Conservation (phyloP, 768 basidiomycete species). For the Pleurotus salmoneostramineus region DNA sequence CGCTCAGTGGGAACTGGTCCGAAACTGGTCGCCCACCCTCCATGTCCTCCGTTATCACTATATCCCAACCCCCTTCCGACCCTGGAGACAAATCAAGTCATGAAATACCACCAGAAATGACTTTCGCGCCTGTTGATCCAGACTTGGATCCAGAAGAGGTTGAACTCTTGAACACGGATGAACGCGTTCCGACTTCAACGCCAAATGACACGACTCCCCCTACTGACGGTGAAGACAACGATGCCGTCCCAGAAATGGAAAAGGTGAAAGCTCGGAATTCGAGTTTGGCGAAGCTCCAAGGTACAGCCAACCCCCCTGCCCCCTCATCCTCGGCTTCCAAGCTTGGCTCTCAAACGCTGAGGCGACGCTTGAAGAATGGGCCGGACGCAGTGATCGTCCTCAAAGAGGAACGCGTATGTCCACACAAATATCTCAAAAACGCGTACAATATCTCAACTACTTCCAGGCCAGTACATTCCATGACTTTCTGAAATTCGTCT, state of each 20-base stretch:
- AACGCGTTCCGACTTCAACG: slow-evolving; percentile 10
- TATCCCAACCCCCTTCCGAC: slow-evolving; percentile 66
- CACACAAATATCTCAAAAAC: slow-evolving; percentile 1
- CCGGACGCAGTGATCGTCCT: slow-evolving; percentile 86
- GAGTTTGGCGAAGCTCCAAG: slow-evolving; percentile 61
- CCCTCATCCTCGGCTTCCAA: slow-evolving; percentile 14
- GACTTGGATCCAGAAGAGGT: slow-evolving; percentile 44
- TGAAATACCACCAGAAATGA: slow-evolving; percentile 49
- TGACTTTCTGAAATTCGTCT: slow-evolving; percentile 90
- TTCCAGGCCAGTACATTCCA: slow-evolving; percentile 78
- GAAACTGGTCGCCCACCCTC: slow-evolving; percentile 81
- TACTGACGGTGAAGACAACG: slow-evolving; percentile 15
- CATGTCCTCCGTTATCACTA: slow-evolving; percentile 80
- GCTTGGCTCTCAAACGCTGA: slow-evolving; percentile 19
- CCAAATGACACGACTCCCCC: slow-evolving; percentile 11
- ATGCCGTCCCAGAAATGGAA: slow-evolving; percentile 15
- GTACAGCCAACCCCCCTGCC: not conserved
- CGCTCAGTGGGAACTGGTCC: slow-evolving; percentile 88
- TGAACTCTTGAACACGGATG: slow-evolving; percentile 33
- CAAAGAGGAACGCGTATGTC: slow-evolving; percentile 75
- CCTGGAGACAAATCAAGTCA: slow-evolving; percentile 43
- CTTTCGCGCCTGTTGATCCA: slow-evolving; percentile 55
- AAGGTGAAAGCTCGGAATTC: slow-evolving; percentile 37
- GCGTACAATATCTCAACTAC: not conserved
- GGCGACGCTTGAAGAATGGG: slow-evolving; percentile 37